phyloP scores from a whole-genome alignment of 2,329 filamentous ascomycete genomes.

The Epichloe brachyelytri region DNA sequence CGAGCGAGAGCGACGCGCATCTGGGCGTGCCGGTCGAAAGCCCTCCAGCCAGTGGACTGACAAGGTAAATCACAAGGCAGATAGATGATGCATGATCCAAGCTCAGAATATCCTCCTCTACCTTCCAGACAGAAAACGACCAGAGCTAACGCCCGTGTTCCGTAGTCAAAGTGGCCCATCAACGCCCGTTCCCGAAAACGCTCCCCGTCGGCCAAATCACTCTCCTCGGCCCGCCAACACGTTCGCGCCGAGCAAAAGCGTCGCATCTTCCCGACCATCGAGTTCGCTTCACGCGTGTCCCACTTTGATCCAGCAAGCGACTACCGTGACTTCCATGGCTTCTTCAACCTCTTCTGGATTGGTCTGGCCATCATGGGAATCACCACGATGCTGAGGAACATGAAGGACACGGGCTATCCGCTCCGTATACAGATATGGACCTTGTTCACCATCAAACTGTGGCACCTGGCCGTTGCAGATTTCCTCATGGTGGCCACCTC shows the following conservation, averaged over 20 bases:
- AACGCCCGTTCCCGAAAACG: constrained; percentile 76
- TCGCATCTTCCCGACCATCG: constrained; percentile 83
- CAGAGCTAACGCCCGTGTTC: neutral
- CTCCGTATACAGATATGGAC: constrained; percentile 78
- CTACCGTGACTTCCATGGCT: constrained; percentile 88
- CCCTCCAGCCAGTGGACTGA: constrained; percentile 27
- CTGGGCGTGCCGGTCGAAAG: constrained; percentile 18
- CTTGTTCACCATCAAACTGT: constrained; percentile 77
- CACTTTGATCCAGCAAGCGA: constrained; percentile 91
- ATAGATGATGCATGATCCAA: too few species aligned
- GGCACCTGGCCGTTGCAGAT: constrained; percentile 75
- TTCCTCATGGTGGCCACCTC: constrained; percentile 73
- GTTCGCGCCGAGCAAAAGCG: constrained; percentile 68
- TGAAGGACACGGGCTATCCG: constrained; percentile 85
- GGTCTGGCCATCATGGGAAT: constrained; percentile 93
- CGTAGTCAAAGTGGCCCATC: constrained; percentile 52
- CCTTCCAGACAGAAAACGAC: neutral
- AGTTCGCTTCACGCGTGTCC: constrained; percentile 80
- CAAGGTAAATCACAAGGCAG: constrained; percentile 24
- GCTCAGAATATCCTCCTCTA: neutral
- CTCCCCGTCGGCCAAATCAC: constrained; percentile 80
- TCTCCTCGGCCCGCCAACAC: constrained; percentile 74
- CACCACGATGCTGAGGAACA: constrained; percentile 82
- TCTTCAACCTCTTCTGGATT: constrained; percentile 98
- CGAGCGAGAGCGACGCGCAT: constrained; percentile 21